Conservation (phyloP, 2,329 filamentous ascomycete species). For the Cytospora piceae region DNA sequence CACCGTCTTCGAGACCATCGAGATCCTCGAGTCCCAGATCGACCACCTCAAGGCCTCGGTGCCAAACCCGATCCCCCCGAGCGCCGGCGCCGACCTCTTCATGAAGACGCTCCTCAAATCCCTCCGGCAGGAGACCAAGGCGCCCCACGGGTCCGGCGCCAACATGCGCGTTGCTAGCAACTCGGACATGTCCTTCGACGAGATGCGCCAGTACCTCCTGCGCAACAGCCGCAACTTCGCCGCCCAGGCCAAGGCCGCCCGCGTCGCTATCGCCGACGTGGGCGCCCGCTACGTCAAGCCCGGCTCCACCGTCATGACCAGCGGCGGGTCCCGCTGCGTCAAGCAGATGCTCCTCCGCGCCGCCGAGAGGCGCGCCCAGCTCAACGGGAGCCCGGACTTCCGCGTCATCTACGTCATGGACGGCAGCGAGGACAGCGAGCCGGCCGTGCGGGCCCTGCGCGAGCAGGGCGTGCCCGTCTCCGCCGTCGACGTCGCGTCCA, state of each 20-base stretch:
- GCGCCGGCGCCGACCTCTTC: slow-evolving; percentile 93
- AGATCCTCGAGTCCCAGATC: slow-evolving; percentile 78
- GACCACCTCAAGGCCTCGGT: slow-evolving; percentile 76
- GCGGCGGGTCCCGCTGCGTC: slow-evolving; percentile 85
- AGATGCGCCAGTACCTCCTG: slow-evolving; percentile 80
- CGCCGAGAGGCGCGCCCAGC: slow-evolving; percentile 61
- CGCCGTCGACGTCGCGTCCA: slow-evolving; percentile 74
- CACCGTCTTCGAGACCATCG: slow-evolving; percentile 92
- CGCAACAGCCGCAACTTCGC: slow-evolving; percentile 88
- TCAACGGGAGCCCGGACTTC: slow-evolving; percentile 66
- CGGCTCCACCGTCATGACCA: slow-evolving; percentile 82
- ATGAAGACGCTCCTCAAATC: slow-evolving; percentile 87
- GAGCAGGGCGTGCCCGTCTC: slow-evolving; percentile 80
- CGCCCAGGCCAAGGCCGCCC: slow-evolving; percentile 79
- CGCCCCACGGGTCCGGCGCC: slow-evolving; percentile 32
- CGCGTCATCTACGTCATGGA: slow-evolving; percentile 79
- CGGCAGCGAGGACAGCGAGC: slow-evolving; percentile 64
- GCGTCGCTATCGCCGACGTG: slow-evolving; percentile 79
- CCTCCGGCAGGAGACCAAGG: slow-evolving; percentile 56
- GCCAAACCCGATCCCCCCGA: slow-evolving; percentile 87
- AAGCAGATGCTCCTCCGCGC: slow-evolving; percentile 76
- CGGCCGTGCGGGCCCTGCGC: slow-evolving; percentile 72
- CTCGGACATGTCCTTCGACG: slow-evolving; percentile 69
- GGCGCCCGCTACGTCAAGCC: slow-evolving; percentile 80
- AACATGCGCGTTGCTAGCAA: slow-evolving; percentile 36